Conservation (phyloP, 139 green algal species). For the Auxenochlorella pyrenoidosa region DNA sequence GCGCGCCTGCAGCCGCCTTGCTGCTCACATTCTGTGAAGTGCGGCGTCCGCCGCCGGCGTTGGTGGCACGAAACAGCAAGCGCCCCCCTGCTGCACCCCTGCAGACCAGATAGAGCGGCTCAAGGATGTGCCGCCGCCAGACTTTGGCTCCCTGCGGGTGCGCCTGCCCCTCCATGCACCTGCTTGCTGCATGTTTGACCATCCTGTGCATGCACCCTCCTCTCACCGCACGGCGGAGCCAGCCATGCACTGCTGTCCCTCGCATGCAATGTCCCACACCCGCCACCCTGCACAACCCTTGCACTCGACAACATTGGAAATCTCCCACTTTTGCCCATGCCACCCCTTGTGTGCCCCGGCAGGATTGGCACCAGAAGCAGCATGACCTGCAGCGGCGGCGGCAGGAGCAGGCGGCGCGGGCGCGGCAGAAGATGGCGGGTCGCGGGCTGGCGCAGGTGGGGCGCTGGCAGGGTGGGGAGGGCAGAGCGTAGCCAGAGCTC, state of each 20-base stretch:
- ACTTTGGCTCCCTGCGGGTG: conserved; percentile 47
- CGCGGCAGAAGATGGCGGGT: conserved; percentile 35
- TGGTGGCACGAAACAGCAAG: conserved; percentile 3
- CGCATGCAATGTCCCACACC: background rate
- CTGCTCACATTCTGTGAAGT: background rate
- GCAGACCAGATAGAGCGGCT: conserved; percentile 47
- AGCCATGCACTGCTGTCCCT: too few species aligned
- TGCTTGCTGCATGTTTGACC: background rate
- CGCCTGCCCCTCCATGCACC: background rate
- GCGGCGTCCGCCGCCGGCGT: background rate
- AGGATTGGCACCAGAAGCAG: conserved; percentile 37
- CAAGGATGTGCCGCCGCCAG: conserved; percentile 41
- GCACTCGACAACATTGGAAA: background rate
- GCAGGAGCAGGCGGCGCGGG: conserved; percentile 17
- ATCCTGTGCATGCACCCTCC: background rate
- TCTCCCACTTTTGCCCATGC: too few species aligned
- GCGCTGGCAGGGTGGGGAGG: background rate
- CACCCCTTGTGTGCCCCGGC: background rate
- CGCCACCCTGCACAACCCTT: too few species aligned
- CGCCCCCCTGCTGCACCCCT: background rate
- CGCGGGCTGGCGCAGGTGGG: conserved; percentile 10
- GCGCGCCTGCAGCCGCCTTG: background rate
- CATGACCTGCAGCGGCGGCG: conserved; percentile 24
- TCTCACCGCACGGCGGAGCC: too few species aligned
- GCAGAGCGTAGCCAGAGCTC: too few species aligned